Base-by-base conservation (phyloP, 345 rosid species). In the Citrus sp. region DNA sequence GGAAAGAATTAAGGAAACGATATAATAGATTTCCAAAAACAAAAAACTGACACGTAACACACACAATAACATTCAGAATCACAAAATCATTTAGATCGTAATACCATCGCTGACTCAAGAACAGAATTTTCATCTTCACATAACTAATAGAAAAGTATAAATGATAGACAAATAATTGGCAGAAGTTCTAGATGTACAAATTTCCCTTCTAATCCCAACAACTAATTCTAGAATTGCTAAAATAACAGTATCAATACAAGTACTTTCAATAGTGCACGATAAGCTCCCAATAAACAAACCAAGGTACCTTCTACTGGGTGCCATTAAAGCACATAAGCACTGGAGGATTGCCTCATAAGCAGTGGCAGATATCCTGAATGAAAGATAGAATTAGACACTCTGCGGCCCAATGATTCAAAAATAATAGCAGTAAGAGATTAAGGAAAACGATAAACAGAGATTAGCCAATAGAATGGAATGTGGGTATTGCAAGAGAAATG, bases 251-350 rank as follows among this genome's bases (percentile, higher is more conserved):
- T 66, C 68, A 77, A 37, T 58, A 78, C n/a, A 81, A 71, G 67
- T 73, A 81, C 59, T 76, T 76, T 79, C 70, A 81, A 73, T 77
- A 82, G 77, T 84, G 64, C 82, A 77, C 59, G 85, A 87, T 71
- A 82, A 79, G 82, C 80, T 88, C 95, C 97, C 79, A 88, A 83
- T 81, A 84, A 87, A 89, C 92, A 89, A 84, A 89, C 97, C 94
- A 94, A 86, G 91, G 84, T 96, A 96, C 99, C 99, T 96, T 96
- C 97, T 89, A 94, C 95, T 79, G 94, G 86, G 89, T 89, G 95
- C 92, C 93, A 89, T 87, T 79, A 37, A 85, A 90, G 86, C 94
- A 90, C 82, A 79, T 89, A 94, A 89, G 88, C 92, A 89, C 90
- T 84, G 87, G 95, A 90, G 86, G 86, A 78, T 79, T 84, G 92